These are phyloP conservation scores for Amanita phalloides DNA, from an alignment of 768 basidiomycete species.

Conservation along the genomic window DNA sequence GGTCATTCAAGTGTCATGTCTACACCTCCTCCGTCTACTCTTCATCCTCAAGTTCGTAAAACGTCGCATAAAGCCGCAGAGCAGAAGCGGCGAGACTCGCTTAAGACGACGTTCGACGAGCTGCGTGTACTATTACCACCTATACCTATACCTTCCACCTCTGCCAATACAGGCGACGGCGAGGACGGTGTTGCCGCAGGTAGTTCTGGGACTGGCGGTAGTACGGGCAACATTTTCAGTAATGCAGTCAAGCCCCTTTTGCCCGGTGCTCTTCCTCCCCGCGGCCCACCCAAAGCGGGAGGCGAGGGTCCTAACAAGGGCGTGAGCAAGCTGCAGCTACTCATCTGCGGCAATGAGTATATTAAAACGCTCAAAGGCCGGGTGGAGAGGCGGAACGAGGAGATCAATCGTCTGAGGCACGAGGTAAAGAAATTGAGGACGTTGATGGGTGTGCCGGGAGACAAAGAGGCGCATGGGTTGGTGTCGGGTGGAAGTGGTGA, in stretches of 20 bases:
- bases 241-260: conserved; percentile 56
- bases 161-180: not conserved
- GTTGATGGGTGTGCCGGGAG: conserved; percentile 21
- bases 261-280: conserved; percentile 82
- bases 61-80: conserved; percentile 94
- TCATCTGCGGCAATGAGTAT: conserved; percentile 87
- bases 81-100: conserved; percentile 92
- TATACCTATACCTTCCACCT: conserved; percentile 64
- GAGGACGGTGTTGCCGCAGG: conserved; percentile 11
- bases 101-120: conserved; percentile 90
- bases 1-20: not conserved
- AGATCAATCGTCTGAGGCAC: conserved; percentile 54
- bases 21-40: not conserved
- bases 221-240: conserved; percentile 9
- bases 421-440: conserved; percentile 55
- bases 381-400: conserved; percentile 70
- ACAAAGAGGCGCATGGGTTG: conserved; percentile 8
- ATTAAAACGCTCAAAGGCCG: conserved; percentile 68
- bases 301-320: conserved; percentile 91
- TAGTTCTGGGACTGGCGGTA: not conserved
- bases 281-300: conserved; percentile 78
- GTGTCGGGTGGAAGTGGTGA: not conserved
- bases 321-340: conserved; percentile 86
- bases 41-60: conserved; percentile 42
- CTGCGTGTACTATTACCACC: conserved; percentile 77